Percentiles rank a stretch among this genome's conserved stretches.
Evolutionary conservation across 2,329 filamentous ascomycete species (phyloP).

Genomic region (Fusarium scirpi): DNA sequence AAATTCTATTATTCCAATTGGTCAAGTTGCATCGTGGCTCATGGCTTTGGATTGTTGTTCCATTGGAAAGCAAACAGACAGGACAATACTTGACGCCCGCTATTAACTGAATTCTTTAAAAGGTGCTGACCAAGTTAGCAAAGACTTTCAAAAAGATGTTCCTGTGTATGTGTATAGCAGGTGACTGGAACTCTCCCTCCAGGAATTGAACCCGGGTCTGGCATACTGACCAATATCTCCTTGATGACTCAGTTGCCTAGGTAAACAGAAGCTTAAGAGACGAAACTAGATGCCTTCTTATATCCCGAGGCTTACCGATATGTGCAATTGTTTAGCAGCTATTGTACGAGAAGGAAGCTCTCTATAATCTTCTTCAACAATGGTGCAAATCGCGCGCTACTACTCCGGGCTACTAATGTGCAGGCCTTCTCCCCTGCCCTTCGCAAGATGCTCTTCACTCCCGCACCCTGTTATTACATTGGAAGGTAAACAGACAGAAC

Average conservation of each 20-base stretch:
- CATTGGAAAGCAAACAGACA: conserved; percentile 1
- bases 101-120: background rate
- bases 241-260: no score
- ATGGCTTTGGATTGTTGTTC: conserved; percentile 8
- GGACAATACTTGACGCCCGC: background rate
- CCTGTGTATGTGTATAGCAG: background rate
- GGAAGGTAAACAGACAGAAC: background rate
- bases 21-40: conserved; percentile 11
- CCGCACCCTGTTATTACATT: background rate
- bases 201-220: background rate
- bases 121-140: background rate
- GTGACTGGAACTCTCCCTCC: background rate
- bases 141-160: background rate
- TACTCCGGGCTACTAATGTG: no score
- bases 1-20: conserved; percentile 22
- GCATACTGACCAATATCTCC: background rate
- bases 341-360: background rate
- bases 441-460: no score
- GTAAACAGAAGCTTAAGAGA: no score
- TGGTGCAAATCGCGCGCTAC: background rate
- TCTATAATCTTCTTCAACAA: background rate
- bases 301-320: background rate
- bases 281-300: no score
- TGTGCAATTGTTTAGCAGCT: background rate
- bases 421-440: no score